These are phyloP conservation scores for Alternaria ethzedia DNA, from an alignment of 2,329 filamentous ascomycete genomes.

Conservation along the genomic window DNA sequence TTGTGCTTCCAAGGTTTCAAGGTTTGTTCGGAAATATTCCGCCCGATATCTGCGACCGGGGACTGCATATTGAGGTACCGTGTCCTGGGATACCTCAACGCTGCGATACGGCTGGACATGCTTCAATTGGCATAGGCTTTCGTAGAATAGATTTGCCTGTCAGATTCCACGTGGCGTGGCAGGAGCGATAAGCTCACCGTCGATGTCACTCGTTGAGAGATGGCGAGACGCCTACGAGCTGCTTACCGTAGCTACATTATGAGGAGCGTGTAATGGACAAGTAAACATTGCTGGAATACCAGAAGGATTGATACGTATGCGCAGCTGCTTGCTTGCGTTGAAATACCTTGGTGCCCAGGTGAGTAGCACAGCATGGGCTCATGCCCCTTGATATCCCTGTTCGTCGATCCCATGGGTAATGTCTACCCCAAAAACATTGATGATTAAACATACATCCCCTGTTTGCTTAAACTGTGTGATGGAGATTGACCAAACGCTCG, in stretches of 20 bases:
- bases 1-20: background rate
- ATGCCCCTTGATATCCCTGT: background rate
- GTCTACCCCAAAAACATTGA: background rate
- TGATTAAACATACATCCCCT: background rate
- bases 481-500: background rate
- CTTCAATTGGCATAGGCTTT: conserved; percentile 16
- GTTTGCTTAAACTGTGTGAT: background rate
- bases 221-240: background rate
- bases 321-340: background rate
- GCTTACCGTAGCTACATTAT: background rate
- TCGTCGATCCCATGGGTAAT: background rate
- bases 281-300: background rate
- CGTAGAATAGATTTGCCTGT: conserved; percentile 6
- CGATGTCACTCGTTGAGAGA: background rate
- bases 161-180: background rate
- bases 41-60: conserved; percentile 11
- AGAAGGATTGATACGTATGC: background rate
- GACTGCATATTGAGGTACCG: background rate
- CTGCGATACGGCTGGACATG: conserved; percentile 18
- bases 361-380: background rate
- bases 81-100: background rate
- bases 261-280: background rate
- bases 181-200: conserved; percentile 1
- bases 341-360: no score
- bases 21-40: conserved; percentile 5